These are phyloP conservation scores for Fagopyrum tataricum DNA, from an alignment of 148 eudicot species.

Conservation along the genomic window DNA sequence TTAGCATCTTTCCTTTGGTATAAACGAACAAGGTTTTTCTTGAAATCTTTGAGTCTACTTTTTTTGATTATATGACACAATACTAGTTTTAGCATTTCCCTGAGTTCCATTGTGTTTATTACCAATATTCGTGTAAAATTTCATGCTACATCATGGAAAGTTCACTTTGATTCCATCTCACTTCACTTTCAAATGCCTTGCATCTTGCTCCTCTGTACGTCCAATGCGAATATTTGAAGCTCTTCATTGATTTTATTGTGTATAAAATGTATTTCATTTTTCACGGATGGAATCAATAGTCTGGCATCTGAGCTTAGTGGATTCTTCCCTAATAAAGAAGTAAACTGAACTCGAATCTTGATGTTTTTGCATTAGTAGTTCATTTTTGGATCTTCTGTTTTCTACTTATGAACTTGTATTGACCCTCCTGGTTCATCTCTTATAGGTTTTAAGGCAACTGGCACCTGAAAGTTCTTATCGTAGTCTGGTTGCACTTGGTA, in stretches of 20 bases:
- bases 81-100: not conserved
- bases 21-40: not conserved
- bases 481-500: constrained; percentile 77
- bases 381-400: not conserved
- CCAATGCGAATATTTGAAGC: not conserved
- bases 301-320: not conserved
- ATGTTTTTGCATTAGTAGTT: not conserved
- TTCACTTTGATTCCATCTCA: not conserved
- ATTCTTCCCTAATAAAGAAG: not conserved
- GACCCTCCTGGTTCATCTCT: not conserved
- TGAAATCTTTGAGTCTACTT: not conserved
- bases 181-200: not conserved
- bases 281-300: not conserved
- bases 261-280: not conserved
- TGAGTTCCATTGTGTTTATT: not conserved
- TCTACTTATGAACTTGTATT: not conserved
- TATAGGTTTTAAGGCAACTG: constrained; percentile 86
- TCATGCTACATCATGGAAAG: not conserved
- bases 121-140: not conserved
- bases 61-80: not conserved
- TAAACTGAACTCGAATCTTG: not conserved
- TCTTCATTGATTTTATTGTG: not conserved
- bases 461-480: constrained; percentile 86
- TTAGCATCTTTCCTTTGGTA: not conserved
- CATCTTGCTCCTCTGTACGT: not conserved